These are phyloP conservation scores for Eurotiales sp. DNA, from an alignment of 2,329 filamentous ascomycete genomes.

Conservation along the genomic window DNA sequence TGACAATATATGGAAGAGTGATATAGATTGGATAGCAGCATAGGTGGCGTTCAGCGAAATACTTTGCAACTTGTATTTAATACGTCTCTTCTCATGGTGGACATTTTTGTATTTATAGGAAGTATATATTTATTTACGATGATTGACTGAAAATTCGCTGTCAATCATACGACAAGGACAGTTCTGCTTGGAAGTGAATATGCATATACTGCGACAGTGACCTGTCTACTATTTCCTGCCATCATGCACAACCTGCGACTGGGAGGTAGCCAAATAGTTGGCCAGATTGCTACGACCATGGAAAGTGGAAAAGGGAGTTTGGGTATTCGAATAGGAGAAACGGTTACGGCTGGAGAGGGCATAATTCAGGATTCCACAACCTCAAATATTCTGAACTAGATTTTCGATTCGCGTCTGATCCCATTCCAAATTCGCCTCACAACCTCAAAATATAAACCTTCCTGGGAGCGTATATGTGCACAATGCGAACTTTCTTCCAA, in stretches of 20 bases:
- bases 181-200: too few species aligned
- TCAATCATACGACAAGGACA: not conserved
- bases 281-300: too few species aligned
- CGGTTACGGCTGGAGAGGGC: too few species aligned
- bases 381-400: not conserved
- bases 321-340: too few species aligned
- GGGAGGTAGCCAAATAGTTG: too few species aligned
- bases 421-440: constrained; percentile 3
- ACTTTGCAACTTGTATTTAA: not conserved
- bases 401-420: constrained; percentile 1
- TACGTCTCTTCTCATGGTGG: constrained; percentile 10
- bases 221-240: too few species aligned
- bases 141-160: not conserved
- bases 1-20: not conserved
- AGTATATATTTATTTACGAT: not conserved
- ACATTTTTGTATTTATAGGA: not conserved
- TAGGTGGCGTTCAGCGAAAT: constrained; percentile 11
- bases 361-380: not conserved
- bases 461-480: constrained; percentile 7
- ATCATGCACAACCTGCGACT: too few species aligned
- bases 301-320: too few species aligned
- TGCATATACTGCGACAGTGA: too few species aligned
- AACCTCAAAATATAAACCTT: constrained; percentile 4
- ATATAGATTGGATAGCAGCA: constrained; percentile 10
- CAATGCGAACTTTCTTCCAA: constrained; percentile 10